A percentile compares a stretch with the other conserved stretches of the same genome.
These are phyloP conservation scores for Zea luxurians DNA, from an alignment of 176 grass and related monocot genomes.

Conservation along the genomic window DNA sequence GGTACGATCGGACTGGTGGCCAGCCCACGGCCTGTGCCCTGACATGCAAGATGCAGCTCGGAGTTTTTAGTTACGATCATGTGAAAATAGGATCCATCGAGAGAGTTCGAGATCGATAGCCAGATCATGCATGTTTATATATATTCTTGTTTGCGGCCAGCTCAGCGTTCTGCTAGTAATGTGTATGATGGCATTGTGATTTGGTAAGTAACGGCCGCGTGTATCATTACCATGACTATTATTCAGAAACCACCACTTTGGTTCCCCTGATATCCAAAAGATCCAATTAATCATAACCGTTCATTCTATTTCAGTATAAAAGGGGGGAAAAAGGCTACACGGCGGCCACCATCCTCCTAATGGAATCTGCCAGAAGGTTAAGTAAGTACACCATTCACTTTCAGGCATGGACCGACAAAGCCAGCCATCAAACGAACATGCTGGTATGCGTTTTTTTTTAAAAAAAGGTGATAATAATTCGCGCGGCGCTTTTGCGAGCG, in stretches of 20 bases:
- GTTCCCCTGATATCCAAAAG: slow-evolving; percentile 11
- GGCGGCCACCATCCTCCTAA: slow-evolving; percentile 1
- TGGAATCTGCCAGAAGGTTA: slow-evolving; percentile 29
- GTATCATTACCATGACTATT: slow-evolving; percentile 38
- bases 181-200: slow-evolving; percentile 35
- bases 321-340: not conserved
- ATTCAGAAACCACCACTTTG: slow-evolving; percentile 26
- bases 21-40: slow-evolving; percentile 94
- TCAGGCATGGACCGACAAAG: slow-evolving; percentile 30
- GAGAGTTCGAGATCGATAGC: not conserved
- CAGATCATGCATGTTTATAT: slow-evolving; percentile 38
- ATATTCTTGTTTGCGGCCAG: slow-evolving; percentile 25
- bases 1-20: slow-evolving; percentile 91
- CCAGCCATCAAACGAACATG: slow-evolving; percentile 26
- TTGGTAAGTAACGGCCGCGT: slow-evolving; percentile 5
- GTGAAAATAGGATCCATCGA: not conserved
- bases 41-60: not conserved
- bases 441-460: slow-evolving; percentile 24
- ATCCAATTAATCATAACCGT: not conserved
- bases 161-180: slow-evolving; percentile 28
- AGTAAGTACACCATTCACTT: slow-evolving; percentile 23
- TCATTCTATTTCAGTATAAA: not conserved
- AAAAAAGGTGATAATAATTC: slow-evolving; percentile 39
- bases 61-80: too few species aligned
- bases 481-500: slow-evolving; percentile 29